A percentile compares a stretch with the other conserved stretches of the same genome.
Evolutionary conservation across 23 red algal genomes (phyloP).

Genomic region (Cyanidiococcus yangmingshanensis): DNA sequence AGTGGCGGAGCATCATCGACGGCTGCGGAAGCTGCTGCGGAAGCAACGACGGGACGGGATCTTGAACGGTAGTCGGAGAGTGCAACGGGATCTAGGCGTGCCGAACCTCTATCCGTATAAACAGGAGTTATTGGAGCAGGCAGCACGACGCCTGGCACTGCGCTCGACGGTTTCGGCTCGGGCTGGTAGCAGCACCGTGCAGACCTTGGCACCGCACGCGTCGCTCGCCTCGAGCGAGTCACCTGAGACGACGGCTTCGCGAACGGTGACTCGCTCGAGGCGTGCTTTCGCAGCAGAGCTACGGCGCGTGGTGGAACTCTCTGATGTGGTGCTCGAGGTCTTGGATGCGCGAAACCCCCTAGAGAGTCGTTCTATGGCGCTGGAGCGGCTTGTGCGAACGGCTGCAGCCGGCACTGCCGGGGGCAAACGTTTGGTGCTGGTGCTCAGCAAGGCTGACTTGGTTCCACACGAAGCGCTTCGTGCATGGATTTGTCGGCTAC

Average conservation of each 20-base stretch:
- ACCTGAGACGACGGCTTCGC: background rate
- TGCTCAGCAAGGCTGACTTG: constrained; percentile 96
- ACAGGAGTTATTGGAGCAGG: constrained; percentile 71
- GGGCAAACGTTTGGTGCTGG: constrained; percentile 63
- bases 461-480: constrained; percentile 57
- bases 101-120: constrained; percentile 85
- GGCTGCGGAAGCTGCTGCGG: constrained; percentile 23
- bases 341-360: constrained; percentile 89
- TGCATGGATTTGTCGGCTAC: constrained; percentile 66
- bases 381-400: constrained; percentile 54
- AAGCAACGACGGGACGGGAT: constrained; percentile 30
- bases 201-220: background rate
- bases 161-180: constrained; percentile 18
- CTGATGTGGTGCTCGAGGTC: constrained; percentile 80
- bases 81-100: constrained; percentile 58
- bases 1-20: constrained; percentile 61
- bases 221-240: background rate
- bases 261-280: background rate
- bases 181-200: constrained; percentile 16
- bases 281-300: constrained; percentile 36
- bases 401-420: constrained; percentile 31
- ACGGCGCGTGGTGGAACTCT: constrained; percentile 57
- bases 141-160: constrained; percentile 4
- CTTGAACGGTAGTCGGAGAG: constrained; percentile 23
- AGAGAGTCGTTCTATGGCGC: constrained; percentile 57